Conservation (phyloP, 1,284 basidiomycete species). For the Apiotrichum gracile region DNA sequence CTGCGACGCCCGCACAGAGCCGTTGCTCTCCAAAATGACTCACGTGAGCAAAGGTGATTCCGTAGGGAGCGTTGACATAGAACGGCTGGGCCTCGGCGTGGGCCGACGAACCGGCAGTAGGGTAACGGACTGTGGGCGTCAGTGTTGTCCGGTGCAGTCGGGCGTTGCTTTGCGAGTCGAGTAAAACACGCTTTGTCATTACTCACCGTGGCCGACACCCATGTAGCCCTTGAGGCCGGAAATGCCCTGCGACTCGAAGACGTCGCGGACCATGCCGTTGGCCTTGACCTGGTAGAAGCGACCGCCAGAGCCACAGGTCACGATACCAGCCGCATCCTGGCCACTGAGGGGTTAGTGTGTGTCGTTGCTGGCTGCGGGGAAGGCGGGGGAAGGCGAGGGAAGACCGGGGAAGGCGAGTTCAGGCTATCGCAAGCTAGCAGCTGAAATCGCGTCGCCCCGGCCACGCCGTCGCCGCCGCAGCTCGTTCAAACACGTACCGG, state of each 20-base stretch:
- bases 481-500: slow-evolving; percentile 48
- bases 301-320: slow-evolving; percentile 92
- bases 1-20: too few species aligned
- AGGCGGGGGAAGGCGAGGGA: neutral
- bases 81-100: slow-evolving; percentile 99
- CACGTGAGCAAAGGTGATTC: slow-evolving; percentile 96
- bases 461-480: too few species aligned
- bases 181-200: neutral
- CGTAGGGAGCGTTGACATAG: slow-evolving; percentile 94
- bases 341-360: slow-evolving; percentile 50
- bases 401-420: too few species aligned
- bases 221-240: slow-evolving; percentile 81
- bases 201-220: slow-evolving; percentile 93
- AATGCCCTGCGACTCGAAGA: slow-evolving; percentile 79
- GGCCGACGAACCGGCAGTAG: slow-evolving; percentile 94
- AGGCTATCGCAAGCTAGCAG: neutral
- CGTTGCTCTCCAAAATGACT: slow-evolving; percentile 37
- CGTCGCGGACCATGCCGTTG: slow-evolving; percentile 99
- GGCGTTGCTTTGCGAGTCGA: neutral
- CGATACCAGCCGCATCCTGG: slow-evolving; percentile 96
- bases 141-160: neutral
- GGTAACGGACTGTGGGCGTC: slow-evolving; percentile 78
- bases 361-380: neutral
- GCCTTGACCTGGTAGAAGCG: slow-evolving; percentile 98
- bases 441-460: too few species aligned